phyloP scores from a whole-genome alignment of 495 filamentous ascomycete species.

The Chaetomidium leptoderma region DNA sequence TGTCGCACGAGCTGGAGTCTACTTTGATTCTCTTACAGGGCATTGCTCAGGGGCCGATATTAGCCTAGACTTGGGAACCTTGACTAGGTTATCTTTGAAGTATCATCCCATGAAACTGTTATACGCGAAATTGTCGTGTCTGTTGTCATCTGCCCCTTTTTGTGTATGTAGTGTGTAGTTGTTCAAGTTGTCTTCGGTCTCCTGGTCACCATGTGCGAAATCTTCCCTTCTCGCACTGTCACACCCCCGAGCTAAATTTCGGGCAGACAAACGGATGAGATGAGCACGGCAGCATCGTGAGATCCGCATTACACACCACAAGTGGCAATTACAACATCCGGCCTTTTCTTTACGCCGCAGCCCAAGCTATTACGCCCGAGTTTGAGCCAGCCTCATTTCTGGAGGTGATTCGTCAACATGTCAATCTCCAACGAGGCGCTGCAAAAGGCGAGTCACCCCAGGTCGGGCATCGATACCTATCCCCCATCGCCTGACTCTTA shows the following conservation, averaged over 20 bases:
- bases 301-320: conserved; percentile 1
- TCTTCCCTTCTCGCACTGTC: conserved; percentile 7
- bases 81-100: not conserved
- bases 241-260: not conserved
- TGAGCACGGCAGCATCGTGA: conserved; percentile 1
- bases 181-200: too few species aligned
- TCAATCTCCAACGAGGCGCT: conserved; percentile 94
- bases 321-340: not conserved
- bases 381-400: not conserved
- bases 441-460: conserved; percentile 64
- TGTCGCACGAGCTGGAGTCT: too few species aligned
- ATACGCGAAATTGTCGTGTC: not conserved
- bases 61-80: too few species aligned
- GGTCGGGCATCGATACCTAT: not conserved
- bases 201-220: conserved; percentile 10
- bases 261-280: not conserved
- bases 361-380: not conserved
- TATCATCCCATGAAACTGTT: not conserved
- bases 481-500: not conserved
- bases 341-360: not conserved
- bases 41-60: too few species aligned
- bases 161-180: not conserved
- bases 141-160: not conserved
- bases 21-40: too few species aligned
- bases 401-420: conserved; percentile 51